Percentiles rank a stretch among this genome's conserved stretches.
Evolutionary conservation across 176 grass and related monocot genomes (phyloP).

Genomic region (Triticum timopheevii): DNA sequence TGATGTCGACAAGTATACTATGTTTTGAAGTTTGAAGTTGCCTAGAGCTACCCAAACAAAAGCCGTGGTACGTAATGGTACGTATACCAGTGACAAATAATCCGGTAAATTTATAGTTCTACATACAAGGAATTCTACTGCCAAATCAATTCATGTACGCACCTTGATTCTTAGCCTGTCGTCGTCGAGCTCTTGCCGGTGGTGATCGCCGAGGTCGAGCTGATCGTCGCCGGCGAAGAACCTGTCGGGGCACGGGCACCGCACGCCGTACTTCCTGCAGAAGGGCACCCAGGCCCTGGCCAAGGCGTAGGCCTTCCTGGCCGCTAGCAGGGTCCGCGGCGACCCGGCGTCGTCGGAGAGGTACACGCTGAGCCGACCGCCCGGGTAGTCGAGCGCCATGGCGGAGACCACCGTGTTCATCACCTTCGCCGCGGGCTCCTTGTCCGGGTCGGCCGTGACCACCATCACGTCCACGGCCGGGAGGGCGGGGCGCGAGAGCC

Average conservation of each 20-base stretch:
- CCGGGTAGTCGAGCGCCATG: constrained; percentile 87
- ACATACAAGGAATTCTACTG: background rate
- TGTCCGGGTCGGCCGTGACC: constrained; percentile 53
- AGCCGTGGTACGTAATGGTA: no score
- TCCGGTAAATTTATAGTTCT: background rate
- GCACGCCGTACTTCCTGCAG: constrained; percentile 45
- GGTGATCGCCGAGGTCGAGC: background rate
- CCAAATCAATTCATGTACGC: background rate
- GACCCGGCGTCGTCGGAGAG: constrained; percentile 82
- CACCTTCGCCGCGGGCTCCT: constrained; percentile 50
- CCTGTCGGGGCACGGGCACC: constrained; percentile 38
- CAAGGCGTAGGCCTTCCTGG: constrained; percentile 50
- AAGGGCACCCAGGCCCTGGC: constrained; percentile 70
- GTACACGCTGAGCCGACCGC: constrained; percentile 49
- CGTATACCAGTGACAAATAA: background rate
- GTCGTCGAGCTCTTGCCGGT: background rate
- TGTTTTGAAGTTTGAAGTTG: no score
- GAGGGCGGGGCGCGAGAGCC: constrained; percentile 17
- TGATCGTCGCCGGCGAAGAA: constrained; percentile 24
- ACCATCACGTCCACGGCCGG: constrained; percentile 55
- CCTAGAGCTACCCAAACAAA: no score
- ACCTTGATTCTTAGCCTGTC: constrained; percentile 47
- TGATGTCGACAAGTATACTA: no score
- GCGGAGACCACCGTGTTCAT: constrained; percentile 69
- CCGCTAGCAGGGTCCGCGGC: constrained; percentile 43